Conservation (phyloP, 1,284 basidiomycete species). For the Austropuccinia psidii region DNA sequence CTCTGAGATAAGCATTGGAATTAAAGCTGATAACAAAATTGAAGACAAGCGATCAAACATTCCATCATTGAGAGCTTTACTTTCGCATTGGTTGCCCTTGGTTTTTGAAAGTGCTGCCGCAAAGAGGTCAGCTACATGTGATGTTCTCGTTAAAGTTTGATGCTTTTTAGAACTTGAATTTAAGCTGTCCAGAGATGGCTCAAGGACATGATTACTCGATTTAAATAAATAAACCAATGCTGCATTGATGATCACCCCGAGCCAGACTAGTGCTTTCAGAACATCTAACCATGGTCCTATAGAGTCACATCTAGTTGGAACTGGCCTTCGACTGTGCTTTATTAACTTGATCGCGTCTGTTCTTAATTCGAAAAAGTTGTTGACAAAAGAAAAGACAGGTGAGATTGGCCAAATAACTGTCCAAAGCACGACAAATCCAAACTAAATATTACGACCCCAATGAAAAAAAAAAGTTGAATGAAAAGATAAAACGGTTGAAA, state of each 20-base stretch:
- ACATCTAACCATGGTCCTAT: constrained; percentile 92
- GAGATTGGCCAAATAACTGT: constrained; percentile 90
- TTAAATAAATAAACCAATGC: constrained; percentile 78
- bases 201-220: constrained; percentile 37
- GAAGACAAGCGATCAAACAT: background rate
- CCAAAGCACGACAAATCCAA: constrained; percentile 87
- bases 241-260: constrained; percentile 72
- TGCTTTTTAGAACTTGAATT: background rate
- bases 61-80: background rate
- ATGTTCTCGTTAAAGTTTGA: constrained; percentile 29
- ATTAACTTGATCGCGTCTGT: constrained; percentile 94
- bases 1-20: constrained; percentile 45
- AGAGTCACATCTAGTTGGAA: constrained; percentile 75
- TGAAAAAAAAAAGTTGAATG: background rate
- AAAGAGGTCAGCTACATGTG: constrained; percentile 39
- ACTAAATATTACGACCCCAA: constrained; percentile 51
- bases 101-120: constrained; percentile 40
- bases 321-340: constrained; percentile 71
- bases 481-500: background rate
- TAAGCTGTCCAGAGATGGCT: background rate
- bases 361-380: constrained; percentile 63
- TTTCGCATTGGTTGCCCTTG: constrained; percentile 37
- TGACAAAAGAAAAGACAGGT: constrained; percentile 48
- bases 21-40: constrained; percentile 41
- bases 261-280: constrained; percentile 61